A percentile compares a stretch with the other conserved stretches of the same genome.
phyloP scores from a whole-genome alignment of 106 monocot genomes.

The Posidonia australis region DNA sequence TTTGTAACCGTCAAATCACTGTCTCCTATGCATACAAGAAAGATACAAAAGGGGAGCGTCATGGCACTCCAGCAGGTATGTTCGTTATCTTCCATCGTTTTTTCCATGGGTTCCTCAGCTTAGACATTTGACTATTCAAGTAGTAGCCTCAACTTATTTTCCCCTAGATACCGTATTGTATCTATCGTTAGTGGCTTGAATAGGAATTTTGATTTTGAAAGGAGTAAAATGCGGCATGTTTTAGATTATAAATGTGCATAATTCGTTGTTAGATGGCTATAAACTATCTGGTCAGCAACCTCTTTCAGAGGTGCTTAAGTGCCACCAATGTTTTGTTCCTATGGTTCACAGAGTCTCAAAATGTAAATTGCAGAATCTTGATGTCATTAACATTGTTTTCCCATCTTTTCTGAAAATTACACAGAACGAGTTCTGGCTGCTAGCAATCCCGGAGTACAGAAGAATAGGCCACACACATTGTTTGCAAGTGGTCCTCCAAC shows the following conservation, averaged over 20 bases:
- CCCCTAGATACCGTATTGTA: too few species aligned
- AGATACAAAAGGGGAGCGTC: slow-evolving; percentile 96
- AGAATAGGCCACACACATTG: slow-evolving; percentile 72
- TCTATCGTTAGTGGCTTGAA: too few species aligned
- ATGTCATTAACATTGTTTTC: neutral
- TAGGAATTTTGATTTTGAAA: too few species aligned
- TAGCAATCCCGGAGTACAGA: slow-evolving; percentile 65
- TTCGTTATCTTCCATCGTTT: neutral
- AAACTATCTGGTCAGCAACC: too few species aligned
- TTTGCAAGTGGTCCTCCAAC: slow-evolving; percentile 89
- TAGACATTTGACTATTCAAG: too few species aligned
- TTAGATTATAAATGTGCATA: too few species aligned
- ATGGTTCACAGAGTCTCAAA: too few species aligned
- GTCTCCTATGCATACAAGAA: slow-evolving; percentile 98
- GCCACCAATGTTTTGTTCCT: too few species aligned
- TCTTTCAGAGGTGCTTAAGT: too few species aligned
- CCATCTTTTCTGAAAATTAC: neutral
- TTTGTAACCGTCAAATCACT: slow-evolving; percentile 85
- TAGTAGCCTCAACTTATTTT: too few species aligned
- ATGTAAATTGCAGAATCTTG: neutral
- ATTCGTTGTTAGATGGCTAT: too few species aligned
- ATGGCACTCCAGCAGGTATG: slow-evolving; percentile 93
- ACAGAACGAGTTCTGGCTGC: slow-evolving; percentile 84
- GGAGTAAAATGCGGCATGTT: too few species aligned
- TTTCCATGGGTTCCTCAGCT: neutral